Evolutionary conservation across 2,329 filamentous ascomycete species (phyloP).

Genomic region (Talaromyces piceae): DNA sequence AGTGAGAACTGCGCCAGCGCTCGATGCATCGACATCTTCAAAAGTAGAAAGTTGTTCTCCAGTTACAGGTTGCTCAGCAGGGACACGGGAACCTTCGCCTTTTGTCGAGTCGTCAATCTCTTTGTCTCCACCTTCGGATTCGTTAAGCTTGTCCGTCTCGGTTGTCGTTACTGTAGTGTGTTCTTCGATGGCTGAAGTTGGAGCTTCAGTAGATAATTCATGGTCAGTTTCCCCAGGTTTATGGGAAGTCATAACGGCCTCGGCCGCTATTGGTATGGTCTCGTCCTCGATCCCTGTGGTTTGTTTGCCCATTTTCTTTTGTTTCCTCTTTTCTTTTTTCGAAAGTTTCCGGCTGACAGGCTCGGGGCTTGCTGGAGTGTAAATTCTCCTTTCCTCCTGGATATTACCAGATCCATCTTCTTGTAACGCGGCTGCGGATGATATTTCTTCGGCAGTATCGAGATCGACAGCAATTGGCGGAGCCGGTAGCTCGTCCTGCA

Average conservation of each 20-base stretch:
- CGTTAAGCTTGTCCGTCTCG: conserved; percentile 3
- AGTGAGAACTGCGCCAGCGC: not conserved
- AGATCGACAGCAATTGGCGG: not conserved
- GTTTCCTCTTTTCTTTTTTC: conserved; percentile 23
- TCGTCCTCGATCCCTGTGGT: conserved; percentile 5
- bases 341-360: conserved; percentile 5
- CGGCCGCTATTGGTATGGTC: not conserved
- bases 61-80: not conserved
- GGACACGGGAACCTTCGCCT: not conserved
- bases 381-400: not conserved
- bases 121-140: conserved; percentile 1
- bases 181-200: not conserved
- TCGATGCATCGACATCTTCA: not conserved
- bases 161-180: not conserved
- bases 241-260: conserved; percentile 8
- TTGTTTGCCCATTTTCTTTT: conserved; percentile 19
- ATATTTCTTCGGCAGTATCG: not conserved
- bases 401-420: not conserved
- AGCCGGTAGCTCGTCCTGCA: not conserved
- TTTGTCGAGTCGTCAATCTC: not conserved
- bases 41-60: not conserved
- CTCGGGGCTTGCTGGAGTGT: not conserved
- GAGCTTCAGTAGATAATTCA: not conserved
- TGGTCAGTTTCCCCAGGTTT: not conserved
- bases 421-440: not conserved